Percentiles rank a stretch among this genome's conserved stretches.
Conservation (phyloP, 1,284 basidiomycete species). For the Fomitopsis palustris region DNA sequence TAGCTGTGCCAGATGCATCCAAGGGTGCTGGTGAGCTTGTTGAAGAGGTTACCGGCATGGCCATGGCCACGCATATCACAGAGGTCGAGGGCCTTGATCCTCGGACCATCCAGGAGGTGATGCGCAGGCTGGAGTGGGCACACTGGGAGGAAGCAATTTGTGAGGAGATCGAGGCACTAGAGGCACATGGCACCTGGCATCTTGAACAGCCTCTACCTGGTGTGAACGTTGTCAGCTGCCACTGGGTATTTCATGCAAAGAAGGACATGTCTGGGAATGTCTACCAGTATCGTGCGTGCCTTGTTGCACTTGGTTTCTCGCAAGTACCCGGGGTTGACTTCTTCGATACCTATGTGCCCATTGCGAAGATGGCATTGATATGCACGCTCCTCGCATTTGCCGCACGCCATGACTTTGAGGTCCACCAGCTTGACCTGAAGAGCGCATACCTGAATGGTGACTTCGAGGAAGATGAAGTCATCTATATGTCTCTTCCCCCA, state of each 20-base stretch:
- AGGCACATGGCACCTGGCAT: background rate
- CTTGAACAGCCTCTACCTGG: slow-evolving; percentile 11
- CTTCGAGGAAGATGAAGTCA: slow-evolving; percentile 18
- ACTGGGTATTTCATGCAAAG: slow-evolving; percentile 34
- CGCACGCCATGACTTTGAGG: slow-evolving; percentile 20
- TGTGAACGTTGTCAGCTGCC: slow-evolving; percentile 24
- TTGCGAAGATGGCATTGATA: slow-evolving; percentile 25
- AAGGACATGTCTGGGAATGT: slow-evolving; percentile 24
- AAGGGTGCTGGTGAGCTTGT: background rate
- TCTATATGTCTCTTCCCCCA: slow-evolving; percentile 24
- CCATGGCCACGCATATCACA: no score
- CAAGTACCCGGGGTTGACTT: slow-evolving; percentile 37
- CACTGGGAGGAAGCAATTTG: background rate
- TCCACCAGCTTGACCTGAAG: slow-evolving; percentile 33
- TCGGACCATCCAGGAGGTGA: background rate
- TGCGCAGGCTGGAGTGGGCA: background rate
- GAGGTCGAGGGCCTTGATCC: background rate
- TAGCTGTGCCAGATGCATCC: background rate
- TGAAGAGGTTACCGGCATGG: background rate
- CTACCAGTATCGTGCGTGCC: slow-evolving; percentile 28
- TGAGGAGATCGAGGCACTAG: background rate
- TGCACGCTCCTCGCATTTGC: slow-evolving; percentile 27
- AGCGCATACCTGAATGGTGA: slow-evolving; percentile 29
- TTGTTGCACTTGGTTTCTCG: slow-evolving; percentile 36
- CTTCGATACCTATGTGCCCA: slow-evolving; percentile 30